Evolutionary conservation across 2,329 filamentous ascomycete species (phyloP), one percentile per base, ranked within the genome.

Genomic region (Saccharata proteae): DNA sequence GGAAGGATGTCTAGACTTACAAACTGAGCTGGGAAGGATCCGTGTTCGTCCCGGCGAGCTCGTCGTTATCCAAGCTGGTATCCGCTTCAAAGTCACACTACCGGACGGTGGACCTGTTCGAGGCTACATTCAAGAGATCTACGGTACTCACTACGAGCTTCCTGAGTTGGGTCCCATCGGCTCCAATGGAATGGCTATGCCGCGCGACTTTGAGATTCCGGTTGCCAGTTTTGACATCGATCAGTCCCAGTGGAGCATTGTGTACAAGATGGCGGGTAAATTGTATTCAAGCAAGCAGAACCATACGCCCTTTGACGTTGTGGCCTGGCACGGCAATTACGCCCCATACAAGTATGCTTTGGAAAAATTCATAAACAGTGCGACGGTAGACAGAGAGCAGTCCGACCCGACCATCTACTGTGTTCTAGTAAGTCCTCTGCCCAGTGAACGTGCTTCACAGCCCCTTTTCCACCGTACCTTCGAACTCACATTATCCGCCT

Each of bases 391-490:
- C 3, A 51, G 52, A 16, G 56, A 61, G 17, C 53, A 61, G 25
- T 54, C 52, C 15, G 57, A 61, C 33, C 57, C 57, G 1, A 57
- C 54, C 6, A 51, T 59, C 20, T 58, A 57, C 46, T 52, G 49
- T 22, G 52, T 61, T 1, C 46, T 60, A 8, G n/a, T n/a, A n/a
- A n/a, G n/a, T n/a, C n/a, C n/a, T n/a, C n/a, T n/a, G n/a, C n/a
- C n/a, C n/a, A n/a, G n/a, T n/a, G n/a, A n/a, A n/a, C n/a, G n/a
- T n/a, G n/a, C n/a, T n/a, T n/a, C n/a, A n/a, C n/a, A n/a, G n/a
- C n/a, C n/a, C n/a, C n/a, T n/a, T n/a, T n/a, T n/a, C n/a, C n/a
- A n/a, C n/a, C n/a, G n/a, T n/a, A n/a, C n/a, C n/a, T n/a, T n/a
- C n/a, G n/a, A n/a, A n/a, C n/a, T n/a, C n/a, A n/a, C n/a, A n/a